Conservation (phyloP, 2,329 filamentous ascomycete genomes). For the Ophiocordyceps camponoti-leonardi region DNA sequence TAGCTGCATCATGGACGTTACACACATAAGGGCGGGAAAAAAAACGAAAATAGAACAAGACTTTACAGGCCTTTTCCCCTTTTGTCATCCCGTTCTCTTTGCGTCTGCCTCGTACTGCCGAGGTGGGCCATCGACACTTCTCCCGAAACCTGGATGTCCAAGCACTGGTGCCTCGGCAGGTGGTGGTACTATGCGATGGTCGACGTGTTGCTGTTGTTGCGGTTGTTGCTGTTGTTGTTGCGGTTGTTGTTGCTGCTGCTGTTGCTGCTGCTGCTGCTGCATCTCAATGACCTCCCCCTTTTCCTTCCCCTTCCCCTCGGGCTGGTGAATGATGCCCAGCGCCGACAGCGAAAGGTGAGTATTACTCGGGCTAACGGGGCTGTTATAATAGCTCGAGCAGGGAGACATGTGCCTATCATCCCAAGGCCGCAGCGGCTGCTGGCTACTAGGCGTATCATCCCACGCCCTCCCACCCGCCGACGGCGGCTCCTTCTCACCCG, state of each 20-base stretch:
- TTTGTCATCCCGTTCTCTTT: neutral
- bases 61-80: too few species aligned
- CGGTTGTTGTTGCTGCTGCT: too few species aligned
- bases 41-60: too few species aligned
- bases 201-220: conserved; percentile 5
- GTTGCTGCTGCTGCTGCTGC: conserved; percentile 11
- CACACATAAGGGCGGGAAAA: too few species aligned
- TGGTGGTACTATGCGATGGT: conserved; percentile 7
- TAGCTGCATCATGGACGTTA: too few species aligned
- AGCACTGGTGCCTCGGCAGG: conserved; percentile 21
- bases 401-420: conserved; percentile 37
- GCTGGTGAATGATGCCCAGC: neutral
- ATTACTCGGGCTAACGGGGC: conserved; percentile 25
- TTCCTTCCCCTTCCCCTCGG: conserved; percentile 24
- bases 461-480: conserved; percentile 27
- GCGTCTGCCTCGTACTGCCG: conserved; percentile 5
- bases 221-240: conserved; percentile 11
- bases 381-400: conserved; percentile 41
- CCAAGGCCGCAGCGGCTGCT: conserved; percentile 19
- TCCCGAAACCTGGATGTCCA: conserved; percentile 28
- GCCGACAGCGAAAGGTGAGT: conserved; percentile 16
- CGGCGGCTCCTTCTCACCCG: conserved; percentile 14
- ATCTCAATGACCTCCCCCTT: conserved; percentile 29
- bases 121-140: conserved; percentile 12
- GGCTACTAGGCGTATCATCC: conserved; percentile 32